Evolutionary conservation across 768 basidiomycete species (phyloP).

Genomic region (Phylloporus sp.): DNA sequence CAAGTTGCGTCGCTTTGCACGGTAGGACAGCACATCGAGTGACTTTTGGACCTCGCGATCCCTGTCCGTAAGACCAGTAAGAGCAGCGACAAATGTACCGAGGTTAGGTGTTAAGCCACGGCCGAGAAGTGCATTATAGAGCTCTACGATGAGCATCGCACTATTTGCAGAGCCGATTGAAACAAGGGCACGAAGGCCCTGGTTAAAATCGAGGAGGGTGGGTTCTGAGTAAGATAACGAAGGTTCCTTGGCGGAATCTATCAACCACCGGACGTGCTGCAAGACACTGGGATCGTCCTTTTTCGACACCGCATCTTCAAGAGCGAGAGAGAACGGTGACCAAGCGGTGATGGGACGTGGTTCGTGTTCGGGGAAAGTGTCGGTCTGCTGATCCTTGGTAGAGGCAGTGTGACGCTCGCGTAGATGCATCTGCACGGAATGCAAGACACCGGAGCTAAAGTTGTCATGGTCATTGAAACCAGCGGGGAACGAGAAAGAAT

Average conservation of each 20-base stretch:
- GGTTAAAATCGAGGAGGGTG: slow-evolving; percentile 56
- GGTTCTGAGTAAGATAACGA: slow-evolving; percentile 27
- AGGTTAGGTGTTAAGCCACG: slow-evolving; percentile 58
- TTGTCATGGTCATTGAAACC: slow-evolving; percentile 36
- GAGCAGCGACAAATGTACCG: slow-evolving; percentile 58
- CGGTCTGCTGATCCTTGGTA: slow-evolving; percentile 14
- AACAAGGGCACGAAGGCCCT: slow-evolving; percentile 48
- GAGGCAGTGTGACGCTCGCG: slow-evolving; percentile 54
- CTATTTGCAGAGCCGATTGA: slow-evolving; percentile 38
- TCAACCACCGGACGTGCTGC: slow-evolving; percentile 25
- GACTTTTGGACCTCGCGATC: slow-evolving; percentile 58
- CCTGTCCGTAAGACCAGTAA: slow-evolving; percentile 59
- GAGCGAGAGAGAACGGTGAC: slow-evolving; percentile 19
- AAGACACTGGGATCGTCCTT: slow-evolving; percentile 7
- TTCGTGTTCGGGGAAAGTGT: slow-evolving; percentile 14
- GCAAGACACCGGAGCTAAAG: slow-evolving; percentile 49
- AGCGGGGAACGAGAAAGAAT: slow-evolving; percentile 52
- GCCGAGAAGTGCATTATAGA: slow-evolving; percentile 71
- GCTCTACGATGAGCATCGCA: slow-evolving; percentile 56
- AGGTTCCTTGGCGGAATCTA: slow-evolving; percentile 33
- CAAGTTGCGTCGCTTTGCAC: slow-evolving; percentile 34
- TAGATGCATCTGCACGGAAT: slow-evolving; percentile 61
- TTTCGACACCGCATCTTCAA: slow-evolving; percentile 19
- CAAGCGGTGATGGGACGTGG: slow-evolving; percentile 22
- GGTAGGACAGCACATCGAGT: slow-evolving; percentile 41